phyloP scores from a whole-genome alignment of 2,329 filamentous ascomycete species.

The Calonectria pseudoreteaudii region DNA sequence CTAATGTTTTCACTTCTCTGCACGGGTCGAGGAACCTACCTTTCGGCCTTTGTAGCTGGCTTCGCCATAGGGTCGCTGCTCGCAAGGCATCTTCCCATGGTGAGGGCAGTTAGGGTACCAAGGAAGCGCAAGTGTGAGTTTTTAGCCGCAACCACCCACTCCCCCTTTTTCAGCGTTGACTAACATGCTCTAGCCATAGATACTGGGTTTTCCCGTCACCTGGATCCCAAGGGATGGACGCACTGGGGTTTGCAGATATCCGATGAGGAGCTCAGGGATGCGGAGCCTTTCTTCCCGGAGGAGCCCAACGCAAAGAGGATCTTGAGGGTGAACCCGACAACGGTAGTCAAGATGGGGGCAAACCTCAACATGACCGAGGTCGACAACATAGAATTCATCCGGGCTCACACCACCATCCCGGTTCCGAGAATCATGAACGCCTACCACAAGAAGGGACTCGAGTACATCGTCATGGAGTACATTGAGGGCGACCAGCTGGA shows the following conservation, averaged over 20 bases:
- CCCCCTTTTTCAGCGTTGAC: neutral
- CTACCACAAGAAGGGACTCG: constrained; percentile 7
- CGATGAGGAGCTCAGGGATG: neutral
- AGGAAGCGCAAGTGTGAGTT: neutral
- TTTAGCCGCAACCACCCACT: neutral
- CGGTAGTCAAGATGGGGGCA: neutral
- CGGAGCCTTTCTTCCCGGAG: neutral
- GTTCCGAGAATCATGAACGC: constrained; percentile 7
- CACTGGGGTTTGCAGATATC: neutral
- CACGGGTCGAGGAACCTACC: constrained; percentile 5
- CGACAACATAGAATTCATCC: constrained; percentile 15
- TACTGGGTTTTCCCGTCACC: neutral
- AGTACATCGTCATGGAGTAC: constrained; percentile 12
- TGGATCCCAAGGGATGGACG: constrained; percentile 1
- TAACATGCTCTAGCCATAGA: neutral
- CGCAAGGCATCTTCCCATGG: neutral
- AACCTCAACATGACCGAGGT: constrained; percentile 14
- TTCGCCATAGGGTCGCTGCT: neutral
- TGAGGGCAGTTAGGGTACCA: neutral
- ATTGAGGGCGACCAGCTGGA: constrained; percentile 8
- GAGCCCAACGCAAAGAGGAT: constrained; percentile 1
- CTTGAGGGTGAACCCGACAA: neutral
- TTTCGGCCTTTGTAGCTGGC: constrained; percentile 3
- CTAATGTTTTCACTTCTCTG: constrained; percentile 3
- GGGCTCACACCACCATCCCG: constrained; percentile 11